A percentile compares a stretch with the other conserved stretches of the same genome.
These are phyloP conservation scores for Amanita pallidorosea DNA, from an alignment of 768 basidiomycete genomes.

Conservation along the genomic window DNA sequence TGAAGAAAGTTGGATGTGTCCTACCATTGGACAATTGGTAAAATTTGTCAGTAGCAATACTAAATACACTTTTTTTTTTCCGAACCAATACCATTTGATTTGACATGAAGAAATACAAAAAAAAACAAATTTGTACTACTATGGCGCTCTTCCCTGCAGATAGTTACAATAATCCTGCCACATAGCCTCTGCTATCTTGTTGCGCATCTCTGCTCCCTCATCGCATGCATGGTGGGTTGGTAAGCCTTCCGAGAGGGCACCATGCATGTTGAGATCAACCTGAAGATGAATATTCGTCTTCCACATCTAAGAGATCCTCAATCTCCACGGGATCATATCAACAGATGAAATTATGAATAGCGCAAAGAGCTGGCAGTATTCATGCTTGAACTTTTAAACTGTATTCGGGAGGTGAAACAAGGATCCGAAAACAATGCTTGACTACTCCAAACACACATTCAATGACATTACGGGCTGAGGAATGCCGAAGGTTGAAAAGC, in stretches of 20 bases:
- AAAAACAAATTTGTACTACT: too few relatives aligned
- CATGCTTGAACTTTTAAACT: background rate
- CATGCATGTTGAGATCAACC: background rate
- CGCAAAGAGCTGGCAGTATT: background rate
- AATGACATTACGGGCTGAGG: constrained; percentile 22
- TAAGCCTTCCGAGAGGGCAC: background rate
- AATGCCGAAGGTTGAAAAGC: constrained; percentile 25
- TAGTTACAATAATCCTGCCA: background rate
- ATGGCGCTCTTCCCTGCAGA: background rate
- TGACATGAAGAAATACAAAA: background rate
- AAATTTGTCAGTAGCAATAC: too few relatives aligned
- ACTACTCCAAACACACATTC: constrained; percentile 26
- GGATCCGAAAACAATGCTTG: background rate
- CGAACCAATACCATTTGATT: background rate
- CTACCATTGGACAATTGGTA: too few relatives aligned
- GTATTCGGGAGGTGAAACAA: background rate
- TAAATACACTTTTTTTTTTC: too few relatives aligned
- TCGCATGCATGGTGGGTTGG: background rate
- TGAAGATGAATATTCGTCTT: background rate
- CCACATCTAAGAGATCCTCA: background rate
- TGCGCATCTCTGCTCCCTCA: background rate
- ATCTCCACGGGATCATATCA: background rate
- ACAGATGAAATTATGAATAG: background rate
- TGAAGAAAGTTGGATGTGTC: too few relatives aligned
- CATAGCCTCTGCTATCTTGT: background rate